Conservation (phyloP, 306 rosid genomes). For the Lagenaria siceraria region DNA sequence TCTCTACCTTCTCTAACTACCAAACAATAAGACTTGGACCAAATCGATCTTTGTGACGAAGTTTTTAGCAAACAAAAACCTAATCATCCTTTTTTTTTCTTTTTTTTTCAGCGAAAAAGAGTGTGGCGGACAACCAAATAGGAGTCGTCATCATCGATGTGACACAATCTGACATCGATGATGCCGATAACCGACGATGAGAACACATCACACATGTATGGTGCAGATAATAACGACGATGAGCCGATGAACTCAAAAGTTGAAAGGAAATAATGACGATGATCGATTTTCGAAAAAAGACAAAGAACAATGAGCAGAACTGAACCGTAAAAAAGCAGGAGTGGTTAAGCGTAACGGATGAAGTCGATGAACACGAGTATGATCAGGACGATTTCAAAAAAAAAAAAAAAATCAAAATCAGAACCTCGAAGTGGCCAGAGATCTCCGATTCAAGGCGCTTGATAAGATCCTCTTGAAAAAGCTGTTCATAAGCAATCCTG, state of each 20-base stretch:
- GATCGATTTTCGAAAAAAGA: not conserved
- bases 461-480: slow-evolving; percentile 61
- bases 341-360: not conserved
- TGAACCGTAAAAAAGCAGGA: not conserved
- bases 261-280: not conserved
- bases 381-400: not conserved
- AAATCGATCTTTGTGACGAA: not conserved
- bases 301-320: not conserved
- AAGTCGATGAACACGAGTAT: not conserved
- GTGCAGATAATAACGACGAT: not conserved
- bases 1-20: not conserved
- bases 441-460: slow-evolving; percentile 83
- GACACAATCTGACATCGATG: not conserved
- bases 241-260: not conserved
- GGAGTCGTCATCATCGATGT: not conserved
- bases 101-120: not conserved
- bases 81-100: not conserved
- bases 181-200: not conserved
- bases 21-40: not conserved
- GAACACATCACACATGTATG: not conserved
- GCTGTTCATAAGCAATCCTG: slow-evolving; percentile 43
- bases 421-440: slow-evolving; percentile 68
- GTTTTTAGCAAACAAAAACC: not conserved
- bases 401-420: not conserved
- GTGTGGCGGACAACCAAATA: not conserved